phyloP scores from a whole-genome alignment of 768 basidiomycete genomes.

The Pisolithus orientalis region DNA sequence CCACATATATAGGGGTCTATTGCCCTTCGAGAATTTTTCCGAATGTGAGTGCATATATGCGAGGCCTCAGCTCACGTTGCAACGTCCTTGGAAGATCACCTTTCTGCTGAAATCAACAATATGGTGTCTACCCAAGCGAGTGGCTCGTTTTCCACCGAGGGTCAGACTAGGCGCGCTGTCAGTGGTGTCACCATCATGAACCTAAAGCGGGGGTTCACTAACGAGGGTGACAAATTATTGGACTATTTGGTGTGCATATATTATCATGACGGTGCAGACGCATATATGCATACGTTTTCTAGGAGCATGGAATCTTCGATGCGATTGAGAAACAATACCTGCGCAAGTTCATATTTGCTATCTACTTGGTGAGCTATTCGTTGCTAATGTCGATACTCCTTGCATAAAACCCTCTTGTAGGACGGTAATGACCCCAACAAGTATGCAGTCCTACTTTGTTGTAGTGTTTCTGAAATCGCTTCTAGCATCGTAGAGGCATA shows the following conservation, averaged over 20 bases:
- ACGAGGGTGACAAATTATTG: conserved; percentile 76
- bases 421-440: conserved; percentile 83
- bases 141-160: conserved; percentile 34
- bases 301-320: conserved; percentile 87
- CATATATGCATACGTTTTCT: conserved; percentile 2
- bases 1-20: conserved; percentile 47
- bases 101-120: conserved; percentile 23
- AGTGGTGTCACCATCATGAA: conserved; percentile 70
- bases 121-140: conserved; percentile 27
- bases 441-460: conserved; percentile 31
- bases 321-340: conserved; percentile 82
- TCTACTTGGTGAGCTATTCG: conserved; percentile 59
- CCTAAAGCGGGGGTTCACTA: conserved; percentile 70
- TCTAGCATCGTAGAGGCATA: conserved; percentile 80
- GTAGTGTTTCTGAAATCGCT: conserved; percentile 8
- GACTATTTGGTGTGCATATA: conserved; percentile 63
- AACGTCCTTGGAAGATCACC: conserved; percentile 13
- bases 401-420: conserved; percentile 31
- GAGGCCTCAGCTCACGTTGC: not conserved
- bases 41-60: conserved; percentile 38
- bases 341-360: conserved; percentile 77
- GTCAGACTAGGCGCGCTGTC: conserved; percentile 34
- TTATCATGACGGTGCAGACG: conserved; percentile 7
- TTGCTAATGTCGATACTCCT: not conserved
- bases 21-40: conserved; percentile 76